Conservation (phyloP, 129 eudicot species). For the Pseudognaphalium luteoalbum region DNA sequence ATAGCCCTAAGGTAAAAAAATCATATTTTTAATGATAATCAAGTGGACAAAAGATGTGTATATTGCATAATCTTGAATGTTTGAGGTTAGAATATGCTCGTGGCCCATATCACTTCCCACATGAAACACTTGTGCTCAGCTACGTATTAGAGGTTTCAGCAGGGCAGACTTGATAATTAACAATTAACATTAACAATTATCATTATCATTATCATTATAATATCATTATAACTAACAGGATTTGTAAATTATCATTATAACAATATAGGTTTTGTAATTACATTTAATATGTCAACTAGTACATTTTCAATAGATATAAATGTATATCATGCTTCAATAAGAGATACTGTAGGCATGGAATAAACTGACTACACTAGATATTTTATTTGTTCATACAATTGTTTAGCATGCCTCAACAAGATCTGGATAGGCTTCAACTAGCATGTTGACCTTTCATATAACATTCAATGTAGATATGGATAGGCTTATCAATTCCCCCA, state of each 20-base stretch:
- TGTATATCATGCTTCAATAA: neutral
- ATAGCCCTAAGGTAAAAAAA: too few relatives aligned
- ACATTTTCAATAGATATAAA: too few relatives aligned
- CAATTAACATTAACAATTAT: too few relatives aligned
- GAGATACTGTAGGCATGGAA: neutral
- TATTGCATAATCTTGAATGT: neutral
- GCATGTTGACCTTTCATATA: too few relatives aligned
- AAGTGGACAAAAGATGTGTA: slow-evolving; percentile 8
- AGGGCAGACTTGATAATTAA: too few relatives aligned
- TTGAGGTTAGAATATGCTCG: slow-evolving; percentile 9
- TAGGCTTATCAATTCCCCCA: too few relatives aligned
- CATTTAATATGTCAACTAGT: neutral
- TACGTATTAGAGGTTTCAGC: too few relatives aligned
- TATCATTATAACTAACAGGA: neutral
- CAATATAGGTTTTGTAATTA: neutral
- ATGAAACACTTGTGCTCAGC: neutral
- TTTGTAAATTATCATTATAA: neutral
- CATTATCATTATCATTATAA: too few relatives aligned
- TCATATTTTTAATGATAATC: neutral
- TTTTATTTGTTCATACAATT: neutral
- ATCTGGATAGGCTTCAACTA: too few relatives aligned
- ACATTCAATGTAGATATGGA: too few relatives aligned
- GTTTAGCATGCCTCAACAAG: neutral
- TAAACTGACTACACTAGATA: neutral
- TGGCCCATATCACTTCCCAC: neutral